Conservation (phyloP, 495 filamentous ascomycete genomes). For the Antarctomyces pellizariae region DNA sequence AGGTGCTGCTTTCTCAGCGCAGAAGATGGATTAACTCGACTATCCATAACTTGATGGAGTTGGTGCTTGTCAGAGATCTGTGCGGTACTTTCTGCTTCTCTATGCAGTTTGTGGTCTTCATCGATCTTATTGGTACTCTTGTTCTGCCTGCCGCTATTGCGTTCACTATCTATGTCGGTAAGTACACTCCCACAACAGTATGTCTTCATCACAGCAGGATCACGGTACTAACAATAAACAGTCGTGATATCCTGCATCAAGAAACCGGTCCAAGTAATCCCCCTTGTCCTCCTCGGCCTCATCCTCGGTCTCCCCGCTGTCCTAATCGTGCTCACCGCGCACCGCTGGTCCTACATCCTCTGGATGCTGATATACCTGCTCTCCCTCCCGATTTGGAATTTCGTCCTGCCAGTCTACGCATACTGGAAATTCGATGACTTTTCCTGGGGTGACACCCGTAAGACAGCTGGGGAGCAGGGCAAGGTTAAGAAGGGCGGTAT, state of each 20-base stretch:
- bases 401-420: slow-evolving; percentile 78
- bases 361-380: slow-evolving; percentile 96
- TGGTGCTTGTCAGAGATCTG: slow-evolving; percentile 83
- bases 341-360: slow-evolving; percentile 73
- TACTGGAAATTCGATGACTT: slow-evolving; percentile 99
- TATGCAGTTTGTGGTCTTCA: slow-evolving; percentile 97
- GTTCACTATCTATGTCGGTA: slow-evolving; percentile 90
- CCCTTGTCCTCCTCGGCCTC: slow-evolving; percentile 68
- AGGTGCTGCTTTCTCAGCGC: slow-evolving; percentile 77
- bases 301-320: slow-evolving; percentile 88
- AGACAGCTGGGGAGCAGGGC: slow-evolving; percentile 84
- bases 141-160: slow-evolving; percentile 89
- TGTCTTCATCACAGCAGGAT: background rate
- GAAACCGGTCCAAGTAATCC: slow-evolving; percentile 75
- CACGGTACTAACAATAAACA: slow-evolving; percentile 15
- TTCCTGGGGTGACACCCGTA: slow-evolving; percentile 95
- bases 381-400: slow-evolving; percentile 95
- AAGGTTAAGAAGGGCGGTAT: slow-evolving; percentile 56
- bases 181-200: slow-evolving; percentile 15
- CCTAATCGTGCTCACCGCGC: slow-evolving; percentile 87
- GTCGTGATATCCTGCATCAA: slow-evolving; percentile 69
- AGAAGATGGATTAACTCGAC: slow-evolving; percentile 99
- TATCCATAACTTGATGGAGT: slow-evolving; percentile 94
- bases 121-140: slow-evolving; percentile 84
- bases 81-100: slow-evolving; percentile 99